Percentiles rank a stretch among this genome's conserved stretches.
phyloP scores from a whole-genome alignment of 768 basidiomycete species.

The Boletus barrowsii region DNA sequence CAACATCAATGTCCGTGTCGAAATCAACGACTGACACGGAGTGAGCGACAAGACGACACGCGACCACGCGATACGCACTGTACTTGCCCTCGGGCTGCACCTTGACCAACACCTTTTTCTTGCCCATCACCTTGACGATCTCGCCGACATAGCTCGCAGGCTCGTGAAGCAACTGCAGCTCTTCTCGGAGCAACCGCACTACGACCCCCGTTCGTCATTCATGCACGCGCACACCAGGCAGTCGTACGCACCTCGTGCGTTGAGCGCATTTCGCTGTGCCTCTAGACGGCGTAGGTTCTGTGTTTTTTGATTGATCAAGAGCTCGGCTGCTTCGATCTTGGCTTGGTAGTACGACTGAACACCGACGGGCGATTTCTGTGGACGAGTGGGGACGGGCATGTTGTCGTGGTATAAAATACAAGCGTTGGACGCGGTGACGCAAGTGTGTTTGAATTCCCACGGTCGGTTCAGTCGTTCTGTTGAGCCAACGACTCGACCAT shows the following conservation, averaged over 20 bases:
- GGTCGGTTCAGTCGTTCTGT: too few relatives aligned
- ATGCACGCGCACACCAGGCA: not conserved
- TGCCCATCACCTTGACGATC: constrained; percentile 97
- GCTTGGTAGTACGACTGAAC: constrained; percentile 92
- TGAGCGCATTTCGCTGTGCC: constrained; percentile 95
- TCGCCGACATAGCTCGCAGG: constrained; percentile 98
- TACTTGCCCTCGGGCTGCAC: constrained; percentile 99
- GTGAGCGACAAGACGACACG: not conserved
- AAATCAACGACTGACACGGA: constrained; percentile 79
- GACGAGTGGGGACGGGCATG: constrained; percentile 39
- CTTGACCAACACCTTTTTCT: constrained; percentile 97
- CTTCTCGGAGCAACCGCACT: constrained; percentile 91
- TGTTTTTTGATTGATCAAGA: constrained; percentile 93
- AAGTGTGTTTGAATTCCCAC: constrained; percentile 1
- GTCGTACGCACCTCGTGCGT: constrained; percentile 73
- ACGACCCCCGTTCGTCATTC: not conserved
- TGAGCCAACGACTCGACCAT: too few relatives aligned
- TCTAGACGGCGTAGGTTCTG: constrained; percentile 94
- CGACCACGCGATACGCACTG: constrained; percentile 53
- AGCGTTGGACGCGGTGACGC: not conserved
- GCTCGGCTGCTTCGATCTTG: constrained; percentile 91
- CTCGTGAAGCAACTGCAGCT: constrained; percentile 88
- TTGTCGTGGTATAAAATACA: not conserved
- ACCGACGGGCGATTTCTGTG: constrained; percentile 51
- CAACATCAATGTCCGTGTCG: constrained; percentile 81